Evolutionary conservation across 805 yeast genomes (phyloP).

Genomic region (Yamadazyma paraphyllophila): DNA sequence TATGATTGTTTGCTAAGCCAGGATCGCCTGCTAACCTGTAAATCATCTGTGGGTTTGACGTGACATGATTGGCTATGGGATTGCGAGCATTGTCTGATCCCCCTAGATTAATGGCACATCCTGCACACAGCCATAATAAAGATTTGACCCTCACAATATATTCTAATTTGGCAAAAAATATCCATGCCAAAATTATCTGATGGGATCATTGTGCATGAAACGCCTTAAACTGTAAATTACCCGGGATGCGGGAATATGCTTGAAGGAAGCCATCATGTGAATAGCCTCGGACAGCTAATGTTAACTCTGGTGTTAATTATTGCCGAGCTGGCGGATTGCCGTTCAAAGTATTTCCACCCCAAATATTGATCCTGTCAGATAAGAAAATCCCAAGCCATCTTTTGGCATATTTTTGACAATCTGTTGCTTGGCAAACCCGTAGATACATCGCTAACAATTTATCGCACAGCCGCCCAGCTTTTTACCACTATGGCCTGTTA

Average conservation of each 20-base stretch:
- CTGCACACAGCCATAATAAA: neutral
- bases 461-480: neutral
- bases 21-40: neutral
- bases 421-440: neutral
- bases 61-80: neutral
- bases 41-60: neutral
- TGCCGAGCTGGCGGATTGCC: too few relatives aligned
- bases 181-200: constrained; percentile 1
- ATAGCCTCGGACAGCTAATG: neutral
- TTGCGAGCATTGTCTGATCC: neutral
- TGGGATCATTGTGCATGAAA: neutral
- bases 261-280: neutral
- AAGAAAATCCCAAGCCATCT: neutral
- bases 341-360: neutral
- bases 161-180: neutral
- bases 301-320: neutral
- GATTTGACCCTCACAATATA: neutral
- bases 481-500: too few relatives aligned
- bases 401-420: neutral
- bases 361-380: neutral
- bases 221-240: constrained; percentile 1
- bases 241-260: neutral
- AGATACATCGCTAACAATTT: too few relatives aligned
- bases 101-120: neutral
- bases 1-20: neutral